Percentiles rank a stretch among this genome's conserved stretches.
Evolutionary conservation across 2,329 filamentous ascomycete species (phyloP).

Genomic region (Orbilia oligospora): DNA sequence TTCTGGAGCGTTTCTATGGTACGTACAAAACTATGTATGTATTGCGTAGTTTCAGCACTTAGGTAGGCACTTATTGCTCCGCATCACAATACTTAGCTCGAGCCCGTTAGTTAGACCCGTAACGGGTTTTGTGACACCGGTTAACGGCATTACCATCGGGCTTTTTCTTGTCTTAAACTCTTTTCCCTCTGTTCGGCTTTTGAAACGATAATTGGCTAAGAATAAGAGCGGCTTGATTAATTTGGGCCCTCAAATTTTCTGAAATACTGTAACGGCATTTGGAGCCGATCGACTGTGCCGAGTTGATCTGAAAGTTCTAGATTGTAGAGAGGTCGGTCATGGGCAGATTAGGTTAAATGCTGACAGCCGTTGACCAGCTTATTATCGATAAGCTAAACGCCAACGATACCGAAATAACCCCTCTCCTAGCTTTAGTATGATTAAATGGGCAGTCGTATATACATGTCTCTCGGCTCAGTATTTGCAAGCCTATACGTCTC

Average conservation of each 20-base stretch:
- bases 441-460: too few species aligned
- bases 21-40: not conserved
- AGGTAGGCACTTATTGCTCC: not conserved
- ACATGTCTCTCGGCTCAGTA: too few species aligned
- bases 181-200: not conserved
- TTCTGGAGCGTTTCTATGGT: too few species aligned
- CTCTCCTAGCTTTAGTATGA: too few species aligned
- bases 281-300: not conserved
- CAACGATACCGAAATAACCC: too few species aligned
- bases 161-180: not conserved
- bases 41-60: not conserved
- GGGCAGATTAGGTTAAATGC: too few species aligned
- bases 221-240: not conserved
- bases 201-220: conserved; percentile 14
- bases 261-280: too few species aligned
- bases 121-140: not conserved
- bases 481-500: too few species aligned
- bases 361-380: too few species aligned
- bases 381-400: too few species aligned
- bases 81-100: not conserved
- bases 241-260: not conserved
- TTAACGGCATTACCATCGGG: not conserved
- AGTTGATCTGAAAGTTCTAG: not conserved
- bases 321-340: too few species aligned
- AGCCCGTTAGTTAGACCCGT: not conserved